These are phyloP conservation scores for Angophora floribunda DNA, from an alignment of 345 rosid genomes.

Conservation along the genomic window DNA sequence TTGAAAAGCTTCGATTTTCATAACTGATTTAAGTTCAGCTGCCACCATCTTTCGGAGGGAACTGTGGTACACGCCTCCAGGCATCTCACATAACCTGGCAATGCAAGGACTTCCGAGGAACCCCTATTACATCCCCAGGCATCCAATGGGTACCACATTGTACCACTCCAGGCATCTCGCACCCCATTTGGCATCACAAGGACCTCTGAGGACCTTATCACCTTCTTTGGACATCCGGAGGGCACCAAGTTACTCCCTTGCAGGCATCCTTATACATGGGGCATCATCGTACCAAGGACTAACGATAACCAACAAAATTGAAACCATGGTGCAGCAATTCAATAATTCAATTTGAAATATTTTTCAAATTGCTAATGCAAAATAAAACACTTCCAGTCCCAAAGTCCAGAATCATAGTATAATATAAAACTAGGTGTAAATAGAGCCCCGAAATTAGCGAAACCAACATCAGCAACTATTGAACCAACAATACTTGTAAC, in stretches of 20 bases:
- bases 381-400: background rate
- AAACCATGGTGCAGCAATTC: fast-evolving
- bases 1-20: no score
- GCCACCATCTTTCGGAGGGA: no score
- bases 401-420: background rate
- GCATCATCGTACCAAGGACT: fast-evolving
- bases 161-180: background rate
- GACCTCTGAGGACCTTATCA: background rate
- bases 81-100: no score
- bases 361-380: background rate
- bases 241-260: no score
- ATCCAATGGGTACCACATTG: fast-evolving
- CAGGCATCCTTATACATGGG: background rate
- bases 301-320: background rate
- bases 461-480: no score
- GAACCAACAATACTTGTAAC: fast-evolving
- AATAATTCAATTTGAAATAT: background rate
- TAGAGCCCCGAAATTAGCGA: background rate
- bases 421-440: no score
- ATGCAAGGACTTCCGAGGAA: no score
- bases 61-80: no score
- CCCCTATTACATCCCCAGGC: no score
- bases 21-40: no score
- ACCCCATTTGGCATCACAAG: background rate
- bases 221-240: fast-evolving